Evolutionary conservation across 2,329 filamentous ascomycete species (phyloP), one percentile per base, ranked within the genome.

Genomic region (Zasmidium citrigriseum): DNA sequence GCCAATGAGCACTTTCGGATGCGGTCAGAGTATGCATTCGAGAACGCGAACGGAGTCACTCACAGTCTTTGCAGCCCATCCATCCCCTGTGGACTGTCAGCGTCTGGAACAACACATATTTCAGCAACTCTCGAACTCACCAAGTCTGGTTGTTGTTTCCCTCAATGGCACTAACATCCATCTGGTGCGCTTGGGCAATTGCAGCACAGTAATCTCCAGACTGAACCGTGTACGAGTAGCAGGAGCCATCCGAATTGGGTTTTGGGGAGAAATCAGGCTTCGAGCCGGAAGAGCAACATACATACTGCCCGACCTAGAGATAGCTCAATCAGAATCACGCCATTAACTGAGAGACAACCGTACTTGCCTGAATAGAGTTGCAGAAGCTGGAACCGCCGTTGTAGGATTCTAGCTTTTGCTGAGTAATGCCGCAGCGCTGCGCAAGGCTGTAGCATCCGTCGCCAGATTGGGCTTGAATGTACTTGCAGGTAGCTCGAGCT

Each of bases 51-150:
- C n/a, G n/a, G n/a, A n/a, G n/a, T n/a, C n/a, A n/a, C n/a, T n/a
- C n/a, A n/a, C n/a, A n/a, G 7, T 65, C 48, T 1, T 62, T 50
- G 61, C 79, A 82, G 7, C 74, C 76, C 2, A 29, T 63, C 75
- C 76, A 80, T n/a, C 69, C n/a, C n/a, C n/a, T n/a, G n/a, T n/a
- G n/a, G n/a, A n/a, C n/a, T n/a, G n/a, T n/a, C n/a, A n/a, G n/a
- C n/a, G n/a, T n/a, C n/a, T n/a, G n/a, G n/a, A n/a, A n/a, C n/a
- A n/a, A n/a, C n/a, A n/a, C n/a, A n/a, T n/a, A n/a, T n/a, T n/a
- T n/a, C n/a, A n/a, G n/a, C n/a, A n/a, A n/a, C n/a, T n/a, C 51
- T 60, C 79, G 81, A 4, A 73, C 75, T 2, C 68, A 75, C 77
- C 78, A 82, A 3, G 77, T 79, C 2, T 74, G 68, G 21, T 66